Evolutionary conservation across 2,329 filamentous ascomycete genomes (phyloP), one percentile per base, ranked within the genome.

Genomic region (Penicillium sp.): DNA sequence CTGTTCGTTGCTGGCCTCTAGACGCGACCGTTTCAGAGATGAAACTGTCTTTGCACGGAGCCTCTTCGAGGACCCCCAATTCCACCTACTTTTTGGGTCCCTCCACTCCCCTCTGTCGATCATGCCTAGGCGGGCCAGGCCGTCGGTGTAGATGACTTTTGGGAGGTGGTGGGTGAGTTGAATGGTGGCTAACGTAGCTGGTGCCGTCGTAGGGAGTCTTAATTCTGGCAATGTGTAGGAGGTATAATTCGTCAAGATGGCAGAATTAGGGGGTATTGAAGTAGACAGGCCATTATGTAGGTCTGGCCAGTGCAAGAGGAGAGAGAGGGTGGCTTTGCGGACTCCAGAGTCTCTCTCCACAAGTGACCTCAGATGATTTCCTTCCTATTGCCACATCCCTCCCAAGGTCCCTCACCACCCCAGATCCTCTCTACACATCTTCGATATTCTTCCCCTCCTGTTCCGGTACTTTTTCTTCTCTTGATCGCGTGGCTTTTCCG

Each of bases 401-500:
- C 49, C 29, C 36, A 39, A 39, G 36, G 36, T 39, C 18, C 36
- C 45, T 42, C n/a, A 13, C 23, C 6, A 24, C 51, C 42, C 28
- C 33, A 26, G 23, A 24, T 42, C n/a, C 49, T 31, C 51, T 42
- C 42, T 53, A 42, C 48, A 45, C 18, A 46, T 48, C 43, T 42
- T 56, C 24, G 45, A 54, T 45, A 44, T 56, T 48, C 44, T 36
- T 36, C 50, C 50, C 36, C 36, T 42, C 52, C 46, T 47, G 26
- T 52, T 53, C 57, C 57, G 54, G 46, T 61, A 44, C 53, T 51
- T 61, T 59, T 58, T 62, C 56, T 61, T 56, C 41, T 15, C 38
- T 47, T 51, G 49, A 55, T 57, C 58, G 52, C 52, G 55, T 59
- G 53, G 58, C 55, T 47, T 49, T 23, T 31, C 49, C 31, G 24